Percentiles rank a stretch among this genome's conserved stretches.
phyloP scores from a whole-genome alignment of 2,329 filamentous ascomycete genomes.

The Fusarium haematococcum region DNA sequence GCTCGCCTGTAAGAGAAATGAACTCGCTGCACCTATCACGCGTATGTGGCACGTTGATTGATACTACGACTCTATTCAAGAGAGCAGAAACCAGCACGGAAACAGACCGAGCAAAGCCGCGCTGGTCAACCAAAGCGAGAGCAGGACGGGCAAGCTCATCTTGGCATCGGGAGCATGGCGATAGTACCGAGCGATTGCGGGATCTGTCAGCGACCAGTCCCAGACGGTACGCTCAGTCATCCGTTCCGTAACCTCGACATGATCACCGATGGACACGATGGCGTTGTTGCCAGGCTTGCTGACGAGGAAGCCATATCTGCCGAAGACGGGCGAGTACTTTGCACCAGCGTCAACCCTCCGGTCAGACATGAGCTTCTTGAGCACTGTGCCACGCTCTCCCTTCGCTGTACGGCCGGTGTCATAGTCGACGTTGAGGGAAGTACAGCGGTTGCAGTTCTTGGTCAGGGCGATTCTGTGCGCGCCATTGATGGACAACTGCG shows the following conservation, averaged over 20 bases:
- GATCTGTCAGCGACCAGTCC: constrained; percentile 59
- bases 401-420: constrained; percentile 68
- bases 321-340: constrained; percentile 78
- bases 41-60: neutral
- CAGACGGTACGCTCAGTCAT: constrained; percentile 65
- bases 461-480: constrained; percentile 66
- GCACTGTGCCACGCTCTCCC: constrained; percentile 68
- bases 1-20: constrained; percentile 5
- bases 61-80: constrained; percentile 20
- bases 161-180: constrained; percentile 9
- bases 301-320: constrained; percentile 74
- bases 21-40: constrained; percentile 13
- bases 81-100: constrained; percentile 29
- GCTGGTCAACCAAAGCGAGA: constrained; percentile 30
- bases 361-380: constrained; percentile 78
- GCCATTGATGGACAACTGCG: constrained; percentile 62
- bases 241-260: constrained; percentile 63
- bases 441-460: constrained; percentile 76
- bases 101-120: constrained; percentile 30
- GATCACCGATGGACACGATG: constrained; percentile 55
- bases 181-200: constrained; percentile 44
- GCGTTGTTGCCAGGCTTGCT: constrained; percentile 39
- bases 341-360: constrained; percentile 76
- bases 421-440: constrained; percentile 79
- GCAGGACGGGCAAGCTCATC: constrained; percentile 15